A percentile compares a stretch with the other conserved stretches of the same genome.
Conservation (phyloP, 495 filamentous ascomycete genomes). For the Penicillium manginii region DNA sequence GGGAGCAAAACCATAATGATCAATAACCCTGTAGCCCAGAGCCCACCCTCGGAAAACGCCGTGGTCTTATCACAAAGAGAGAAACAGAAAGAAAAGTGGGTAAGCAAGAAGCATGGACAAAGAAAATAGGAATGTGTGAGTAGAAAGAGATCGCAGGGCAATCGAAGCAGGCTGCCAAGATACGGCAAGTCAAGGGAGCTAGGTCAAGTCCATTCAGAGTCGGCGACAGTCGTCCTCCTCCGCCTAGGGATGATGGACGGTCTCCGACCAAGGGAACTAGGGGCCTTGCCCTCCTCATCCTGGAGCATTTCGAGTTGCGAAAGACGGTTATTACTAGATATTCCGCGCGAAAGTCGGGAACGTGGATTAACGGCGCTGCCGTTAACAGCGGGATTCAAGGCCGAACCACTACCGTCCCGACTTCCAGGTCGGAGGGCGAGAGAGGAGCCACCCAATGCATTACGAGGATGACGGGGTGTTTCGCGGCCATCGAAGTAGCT, state of each 20-base stretch:
- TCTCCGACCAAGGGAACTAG: constrained; percentile 41
- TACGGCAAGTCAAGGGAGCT: not conserved
- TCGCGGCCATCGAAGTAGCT: constrained; percentile 47
- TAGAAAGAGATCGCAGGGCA: not conserved
- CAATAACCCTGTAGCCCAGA: constrained; percentile 12
- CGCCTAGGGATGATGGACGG: constrained; percentile 45
- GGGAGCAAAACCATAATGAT: constrained; percentile 2
- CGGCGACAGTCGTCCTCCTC: constrained; percentile 41
- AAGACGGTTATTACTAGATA: constrained; percentile 42
- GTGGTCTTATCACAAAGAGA: constrained; percentile 9
- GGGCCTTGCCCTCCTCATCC: constrained; percentile 40
- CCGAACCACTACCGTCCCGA: constrained; percentile 46
- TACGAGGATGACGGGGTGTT: constrained; percentile 47
- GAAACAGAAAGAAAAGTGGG: constrained; percentile 8
- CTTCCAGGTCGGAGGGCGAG: constrained; percentile 51
- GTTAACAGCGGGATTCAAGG: constrained; percentile 37
- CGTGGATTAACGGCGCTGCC: constrained; percentile 43
- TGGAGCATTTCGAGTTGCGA: constrained; percentile 42
- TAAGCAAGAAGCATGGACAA: constrained; percentile 16
- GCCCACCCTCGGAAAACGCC: constrained; percentile 23
- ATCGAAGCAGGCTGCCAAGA: not conserved
- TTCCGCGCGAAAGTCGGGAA: constrained; percentile 47
- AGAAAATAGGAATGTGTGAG: constrained; percentile 7
- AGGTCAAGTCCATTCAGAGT: constrained; percentile 42
- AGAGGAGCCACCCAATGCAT: constrained; percentile 42